Evolutionary conservation across 805 yeast species (phyloP).

Genomic region (Candida ortonii): DNA sequence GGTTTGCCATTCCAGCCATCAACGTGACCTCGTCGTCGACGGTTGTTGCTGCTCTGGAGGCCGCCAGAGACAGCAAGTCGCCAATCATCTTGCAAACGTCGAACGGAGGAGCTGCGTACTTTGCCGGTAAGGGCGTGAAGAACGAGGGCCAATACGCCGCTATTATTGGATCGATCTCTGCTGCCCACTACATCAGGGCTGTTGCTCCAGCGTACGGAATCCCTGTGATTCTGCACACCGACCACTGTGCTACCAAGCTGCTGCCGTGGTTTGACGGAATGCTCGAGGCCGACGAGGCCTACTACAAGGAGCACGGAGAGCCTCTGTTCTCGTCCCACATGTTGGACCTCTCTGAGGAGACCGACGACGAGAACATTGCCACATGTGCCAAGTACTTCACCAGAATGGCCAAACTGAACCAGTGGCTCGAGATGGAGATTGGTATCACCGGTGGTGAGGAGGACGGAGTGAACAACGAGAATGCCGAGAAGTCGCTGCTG

Average conservation of each 20-base stretch:
- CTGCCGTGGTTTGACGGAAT: slow-evolving; percentile 99
- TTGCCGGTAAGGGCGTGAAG: slow-evolving; percentile 98
- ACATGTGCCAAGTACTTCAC: slow-evolving; percentile 92
- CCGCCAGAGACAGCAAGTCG: slow-evolving; percentile 90
- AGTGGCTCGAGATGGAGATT: slow-evolving; percentile 99
- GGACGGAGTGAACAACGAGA: slow-evolving; percentile 99
- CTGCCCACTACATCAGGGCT: slow-evolving; percentile 95
- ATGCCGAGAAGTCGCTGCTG: slow-evolving; percentile 78
- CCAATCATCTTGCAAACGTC: slow-evolving; percentile 97
- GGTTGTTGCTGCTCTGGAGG: slow-evolving; percentile 94
- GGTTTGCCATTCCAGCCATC: slow-evolving; percentile 97
- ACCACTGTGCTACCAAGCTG: slow-evolving; percentile 98
- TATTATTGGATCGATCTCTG: slow-evolving; percentile 91
- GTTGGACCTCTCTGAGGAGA: slow-evolving; percentile 96
- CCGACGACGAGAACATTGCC: slow-evolving; percentile 92
- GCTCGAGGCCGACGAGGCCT: slow-evolving; percentile 94
- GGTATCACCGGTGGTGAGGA: slow-evolving; percentile 99
- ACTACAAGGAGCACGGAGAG: slow-evolving; percentile 81
- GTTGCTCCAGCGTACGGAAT: slow-evolving; percentile 95
- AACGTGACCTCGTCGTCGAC: slow-evolving; percentile 98
- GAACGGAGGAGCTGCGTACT: slow-evolving; percentile 99
- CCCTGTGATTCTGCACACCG: slow-evolving; percentile 96
- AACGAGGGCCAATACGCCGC: slow-evolving; percentile 94
- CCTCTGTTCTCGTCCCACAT: slow-evolving; percentile 98
- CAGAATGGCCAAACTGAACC: slow-evolving; percentile 90